These are phyloP conservation scores for Saccharomycopsis amapae DNA, from an alignment of 805 yeast species.

Conservation along the genomic window DNA sequence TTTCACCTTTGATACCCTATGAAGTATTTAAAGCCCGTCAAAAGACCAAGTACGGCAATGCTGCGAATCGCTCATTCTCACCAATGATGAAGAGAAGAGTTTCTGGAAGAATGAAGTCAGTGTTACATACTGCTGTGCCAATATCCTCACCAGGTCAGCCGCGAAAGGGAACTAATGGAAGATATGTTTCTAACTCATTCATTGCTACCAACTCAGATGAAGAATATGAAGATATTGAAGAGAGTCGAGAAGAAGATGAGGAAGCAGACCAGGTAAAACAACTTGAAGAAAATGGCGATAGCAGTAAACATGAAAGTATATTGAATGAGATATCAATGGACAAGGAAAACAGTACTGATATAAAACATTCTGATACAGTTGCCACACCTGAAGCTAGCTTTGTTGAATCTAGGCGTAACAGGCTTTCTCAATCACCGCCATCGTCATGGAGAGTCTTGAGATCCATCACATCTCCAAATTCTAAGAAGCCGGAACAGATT, in stretches of 20 bases:
- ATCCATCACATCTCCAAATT: constrained; percentile 3
- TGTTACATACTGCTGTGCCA: constrained; percentile 75
- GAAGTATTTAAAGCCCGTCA: constrained; percentile 55
- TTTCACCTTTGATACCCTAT: constrained; percentile 51
- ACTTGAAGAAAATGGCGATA: constrained; percentile 19
- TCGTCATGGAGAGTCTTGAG: not conserved
- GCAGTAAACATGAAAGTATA: constrained; percentile 7
- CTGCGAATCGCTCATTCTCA: constrained; percentile 77
- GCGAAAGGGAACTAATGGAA: constrained; percentile 17
- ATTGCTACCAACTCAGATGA: constrained; percentile 21
- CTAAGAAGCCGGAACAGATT: constrained; percentile 9
- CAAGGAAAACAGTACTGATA: constrained; percentile 14
- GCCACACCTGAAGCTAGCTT: constrained; percentile 1
- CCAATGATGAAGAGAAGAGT: too few relatives aligned
- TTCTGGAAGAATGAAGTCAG: constrained; percentile 58
- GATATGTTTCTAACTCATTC: constrained; percentile 19
- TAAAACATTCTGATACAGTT: too few relatives aligned
- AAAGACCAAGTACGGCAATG: constrained; percentile 30
- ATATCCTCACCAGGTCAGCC: constrained; percentile 96
- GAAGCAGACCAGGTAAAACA: constrained; percentile 25
- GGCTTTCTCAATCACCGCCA: too few relatives aligned
- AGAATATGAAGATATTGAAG: constrained; percentile 19
- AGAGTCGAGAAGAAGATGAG: constrained; percentile 20
- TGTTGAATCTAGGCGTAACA: constrained; percentile 13
- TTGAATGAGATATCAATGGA: constrained; percentile 17